These are phyloP conservation scores for Capronia coronata DNA, from an alignment of 2,329 filamentous ascomycete species.

Conservation along the genomic window DNA sequence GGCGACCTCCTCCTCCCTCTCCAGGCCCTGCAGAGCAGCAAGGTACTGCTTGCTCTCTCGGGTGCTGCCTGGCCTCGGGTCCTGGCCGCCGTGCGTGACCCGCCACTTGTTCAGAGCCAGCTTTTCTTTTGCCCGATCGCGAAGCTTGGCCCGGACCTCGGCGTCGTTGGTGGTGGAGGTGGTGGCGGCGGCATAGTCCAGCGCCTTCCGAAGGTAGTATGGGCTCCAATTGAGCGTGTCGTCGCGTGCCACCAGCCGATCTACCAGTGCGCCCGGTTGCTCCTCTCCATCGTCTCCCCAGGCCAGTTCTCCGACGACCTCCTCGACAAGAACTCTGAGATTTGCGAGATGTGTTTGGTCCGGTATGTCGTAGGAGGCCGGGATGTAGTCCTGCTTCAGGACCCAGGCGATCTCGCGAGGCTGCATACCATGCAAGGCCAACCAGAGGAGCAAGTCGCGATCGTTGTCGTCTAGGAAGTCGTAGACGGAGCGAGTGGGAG, in stretches of 20 bases:
- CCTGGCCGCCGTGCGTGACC: neutral
- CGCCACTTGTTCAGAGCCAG: slow-evolving; percentile 6
- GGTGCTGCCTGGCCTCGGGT: neutral
- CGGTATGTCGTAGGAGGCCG: no score
- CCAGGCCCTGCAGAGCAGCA: slow-evolving; percentile 1
- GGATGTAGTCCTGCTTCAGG: neutral
- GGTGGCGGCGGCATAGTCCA: neutral
- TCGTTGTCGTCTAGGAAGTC: neutral
- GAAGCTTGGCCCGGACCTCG: neutral
- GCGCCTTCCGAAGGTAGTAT: slow-evolving; percentile 6
- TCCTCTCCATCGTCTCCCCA: neutral
- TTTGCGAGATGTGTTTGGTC: neutral
- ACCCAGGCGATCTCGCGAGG: slow-evolving; percentile 3
- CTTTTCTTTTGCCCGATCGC: neutral
- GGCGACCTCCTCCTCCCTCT: slow-evolving; percentile 1
- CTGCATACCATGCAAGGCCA: slow-evolving; percentile 12
- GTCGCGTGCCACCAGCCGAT: slow-evolving; percentile 2
- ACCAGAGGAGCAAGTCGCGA: slow-evolving; percentile 11
- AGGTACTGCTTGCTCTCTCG: neutral
- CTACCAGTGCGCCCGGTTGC: slow-evolving; percentile 1
- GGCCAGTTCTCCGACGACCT: neutral
- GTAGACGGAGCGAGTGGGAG: no score
- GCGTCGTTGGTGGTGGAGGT: neutral
- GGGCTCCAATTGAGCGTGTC: slow-evolving; percentile 9
- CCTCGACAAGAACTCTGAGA: neutral